Conservation (phyloP, 345 rosid genomes). For the Passiflora organensis region DNA sequence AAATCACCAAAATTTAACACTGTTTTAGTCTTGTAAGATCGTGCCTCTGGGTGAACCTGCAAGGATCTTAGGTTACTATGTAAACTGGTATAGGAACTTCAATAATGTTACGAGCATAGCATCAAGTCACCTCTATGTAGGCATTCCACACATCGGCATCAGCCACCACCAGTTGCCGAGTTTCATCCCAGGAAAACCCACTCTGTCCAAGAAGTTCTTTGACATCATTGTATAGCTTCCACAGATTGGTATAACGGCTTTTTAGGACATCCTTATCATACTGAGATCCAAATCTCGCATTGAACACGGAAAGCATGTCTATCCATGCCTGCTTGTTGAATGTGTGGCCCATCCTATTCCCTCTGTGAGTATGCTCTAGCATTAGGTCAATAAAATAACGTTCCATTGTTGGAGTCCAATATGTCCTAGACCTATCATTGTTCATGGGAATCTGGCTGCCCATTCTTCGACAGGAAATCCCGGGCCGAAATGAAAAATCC, state of each 20-base stretch:
- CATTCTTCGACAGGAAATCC: slow-evolving; percentile 38
- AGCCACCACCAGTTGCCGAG: slow-evolving; percentile 62
- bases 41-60: slow-evolving; percentile 73
- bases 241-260: slow-evolving; percentile 59
- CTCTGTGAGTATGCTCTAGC: slow-evolving; percentile 76
- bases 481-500: slow-evolving; percentile 1
- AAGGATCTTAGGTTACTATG: slow-evolving; percentile 13
- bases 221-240: slow-evolving; percentile 79
- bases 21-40: slow-evolving; percentile 63
- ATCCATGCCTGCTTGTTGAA: slow-evolving; percentile 83
- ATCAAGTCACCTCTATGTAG: slow-evolving; percentile 53
- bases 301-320: slow-evolving; percentile 62
- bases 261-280: slow-evolving; percentile 80
- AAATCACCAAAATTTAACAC: slow-evolving; percentile 61
- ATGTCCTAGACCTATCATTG: slow-evolving; percentile 69
- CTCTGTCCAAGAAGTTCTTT: slow-evolving; percentile 56
- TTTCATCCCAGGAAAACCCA: slow-evolving; percentile 83
- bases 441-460: slow-evolving; percentile 30
- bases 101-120: slow-evolving; percentile 2
- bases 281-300: slow-evolving; percentile 62
- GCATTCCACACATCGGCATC: slow-evolving; percentile 60
- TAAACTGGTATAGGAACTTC: not conserved
- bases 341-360: slow-evolving; percentile 71
- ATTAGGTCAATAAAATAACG: slow-evolving; percentile 82
- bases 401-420: slow-evolving; percentile 85